Percentiles rank a stretch among this genome's conserved stretches.
These are phyloP conservation scores for Collybia sordida DNA, from an alignment of 768 basidiomycete species.

Conservation along the genomic window DNA sequence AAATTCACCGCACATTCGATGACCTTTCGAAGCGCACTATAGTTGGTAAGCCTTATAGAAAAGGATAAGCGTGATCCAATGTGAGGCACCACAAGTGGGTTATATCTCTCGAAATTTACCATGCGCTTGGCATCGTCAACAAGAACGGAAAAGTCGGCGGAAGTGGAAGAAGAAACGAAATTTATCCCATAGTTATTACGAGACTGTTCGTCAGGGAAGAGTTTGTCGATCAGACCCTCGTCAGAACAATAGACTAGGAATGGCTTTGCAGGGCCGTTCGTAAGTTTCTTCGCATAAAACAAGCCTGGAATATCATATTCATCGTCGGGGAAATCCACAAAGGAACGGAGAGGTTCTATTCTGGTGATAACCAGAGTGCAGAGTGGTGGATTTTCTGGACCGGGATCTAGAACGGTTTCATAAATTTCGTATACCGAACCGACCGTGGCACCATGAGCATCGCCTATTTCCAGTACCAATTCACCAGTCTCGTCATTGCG, in stretches of 20 bases:
- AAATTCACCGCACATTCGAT: background rate
- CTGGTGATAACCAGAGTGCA: background rate
- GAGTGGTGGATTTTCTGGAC: background rate
- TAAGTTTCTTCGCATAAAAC: background rate
- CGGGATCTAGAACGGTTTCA: background rate
- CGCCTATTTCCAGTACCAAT: background rate
- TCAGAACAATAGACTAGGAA: background rate
- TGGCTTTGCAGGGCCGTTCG: background rate
- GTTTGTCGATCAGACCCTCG: background rate
- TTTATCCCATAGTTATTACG: background rate
- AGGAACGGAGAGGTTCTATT: background rate
- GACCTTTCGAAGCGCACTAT: background rate
- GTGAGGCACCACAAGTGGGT: background rate
- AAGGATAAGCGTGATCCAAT: conserved; percentile 1
- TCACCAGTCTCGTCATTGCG: background rate
- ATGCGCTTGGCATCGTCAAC: background rate
- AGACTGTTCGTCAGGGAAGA: background rate
- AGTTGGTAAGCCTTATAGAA: background rate
- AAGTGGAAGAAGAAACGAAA: background rate
- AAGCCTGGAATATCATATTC: background rate
- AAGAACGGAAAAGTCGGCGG: background rate
- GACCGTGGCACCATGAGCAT: background rate
- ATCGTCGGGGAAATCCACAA: background rate
- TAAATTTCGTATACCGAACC: background rate
- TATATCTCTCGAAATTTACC: background rate